Evolutionary conservation across 2,329 filamentous ascomycete species (phyloP).

Genomic region (Curvularia spicifera): DNA sequence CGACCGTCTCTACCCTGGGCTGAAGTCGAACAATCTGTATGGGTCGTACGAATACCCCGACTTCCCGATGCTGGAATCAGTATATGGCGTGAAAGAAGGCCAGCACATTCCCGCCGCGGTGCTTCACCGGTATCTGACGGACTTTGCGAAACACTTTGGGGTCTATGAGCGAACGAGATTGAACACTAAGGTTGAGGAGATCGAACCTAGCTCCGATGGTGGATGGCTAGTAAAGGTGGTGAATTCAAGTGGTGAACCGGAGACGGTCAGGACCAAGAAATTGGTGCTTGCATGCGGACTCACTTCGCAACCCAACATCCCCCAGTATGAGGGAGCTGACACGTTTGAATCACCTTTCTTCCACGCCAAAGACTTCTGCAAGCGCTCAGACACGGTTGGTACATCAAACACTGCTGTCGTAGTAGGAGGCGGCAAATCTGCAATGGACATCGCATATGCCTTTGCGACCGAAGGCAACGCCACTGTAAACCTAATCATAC

Average conservation of each 20-base stretch:
- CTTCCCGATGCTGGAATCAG: background rate
- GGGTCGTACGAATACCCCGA: background rate
- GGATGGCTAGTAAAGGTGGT: background rate
- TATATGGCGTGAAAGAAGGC: background rate
- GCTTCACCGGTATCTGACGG: background rate
- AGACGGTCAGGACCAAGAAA: background rate
- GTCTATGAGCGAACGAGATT: background rate
- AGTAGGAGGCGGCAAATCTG: constrained; percentile 2
- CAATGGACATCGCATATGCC: constrained; percentile 1
- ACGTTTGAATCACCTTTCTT: background rate
- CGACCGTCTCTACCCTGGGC: constrained; percentile 1
- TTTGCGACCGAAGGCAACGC: background rate
- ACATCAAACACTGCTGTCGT: background rate
- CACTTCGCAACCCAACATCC: constrained; percentile 1
- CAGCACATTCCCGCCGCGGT: constrained; percentile 1
- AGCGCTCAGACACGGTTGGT: background rate
- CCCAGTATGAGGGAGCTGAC: background rate
- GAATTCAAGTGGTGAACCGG: background rate
- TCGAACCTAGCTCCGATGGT: background rate
- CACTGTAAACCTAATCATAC: constrained; percentile 1
- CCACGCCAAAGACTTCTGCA: background rate
- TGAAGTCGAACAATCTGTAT: background rate
- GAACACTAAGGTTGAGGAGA: background rate
- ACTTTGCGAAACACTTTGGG: background rate
- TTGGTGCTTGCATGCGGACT: constrained; percentile 1